These are phyloP conservation scores for Zymoseptoria tritici DNA, from an alignment of 2,329 filamentous ascomycete genomes.

Conservation along the genomic window DNA sequence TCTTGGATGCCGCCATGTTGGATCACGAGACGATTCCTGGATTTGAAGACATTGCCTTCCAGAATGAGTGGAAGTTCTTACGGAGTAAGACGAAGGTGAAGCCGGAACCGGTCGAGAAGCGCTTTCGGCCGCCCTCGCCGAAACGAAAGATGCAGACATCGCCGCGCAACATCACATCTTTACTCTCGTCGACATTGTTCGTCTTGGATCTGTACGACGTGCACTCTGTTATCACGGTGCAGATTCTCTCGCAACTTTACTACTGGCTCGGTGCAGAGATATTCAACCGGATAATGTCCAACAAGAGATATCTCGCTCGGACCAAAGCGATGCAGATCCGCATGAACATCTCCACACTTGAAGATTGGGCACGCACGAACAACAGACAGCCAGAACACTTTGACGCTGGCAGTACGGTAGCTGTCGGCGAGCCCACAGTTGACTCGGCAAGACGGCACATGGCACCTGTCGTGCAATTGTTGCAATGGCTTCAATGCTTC, in stretches of 20 bases:
- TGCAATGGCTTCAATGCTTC: slow-evolving; percentile 98
- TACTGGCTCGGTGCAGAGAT: slow-evolving; percentile 96
- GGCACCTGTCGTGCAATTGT: slow-evolving; percentile 80
- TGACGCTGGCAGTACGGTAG: slow-evolving; percentile 79
- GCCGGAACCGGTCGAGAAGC: slow-evolving; percentile 79
- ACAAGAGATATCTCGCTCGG: slow-evolving; percentile 83
- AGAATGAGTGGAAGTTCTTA: slow-evolving; percentile 98
- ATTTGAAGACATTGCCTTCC: slow-evolving; percentile 92
- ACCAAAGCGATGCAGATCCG: slow-evolving; percentile 99
- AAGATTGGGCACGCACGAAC: slow-evolving; percentile 92
- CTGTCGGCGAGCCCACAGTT: slow-evolving; percentile 77
- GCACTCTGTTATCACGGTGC: slow-evolving; percentile 88
- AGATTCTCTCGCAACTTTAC: slow-evolving; percentile 84
- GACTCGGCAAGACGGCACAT: slow-evolving; percentile 79
- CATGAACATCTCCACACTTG: slow-evolving; percentile 92
- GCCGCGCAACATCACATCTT: slow-evolving; percentile 88
- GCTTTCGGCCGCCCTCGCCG: slow-evolving; percentile 84
- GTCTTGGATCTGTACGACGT: slow-evolving; percentile 98
- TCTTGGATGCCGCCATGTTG: slow-evolving; percentile 85
- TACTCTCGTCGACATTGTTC: slow-evolving; percentile 91
- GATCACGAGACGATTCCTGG: slow-evolving; percentile 98
- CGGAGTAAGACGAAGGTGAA: slow-evolving; percentile 85
- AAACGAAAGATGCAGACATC: slow-evolving; percentile 87
- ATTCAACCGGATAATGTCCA: slow-evolving; percentile 97
- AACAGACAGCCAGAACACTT: slow-evolving; percentile 93